Base-by-base conservation (phyloP, 2,329 filamentous ascomycete genomes). In the Sporothrix mexicana region DNA sequence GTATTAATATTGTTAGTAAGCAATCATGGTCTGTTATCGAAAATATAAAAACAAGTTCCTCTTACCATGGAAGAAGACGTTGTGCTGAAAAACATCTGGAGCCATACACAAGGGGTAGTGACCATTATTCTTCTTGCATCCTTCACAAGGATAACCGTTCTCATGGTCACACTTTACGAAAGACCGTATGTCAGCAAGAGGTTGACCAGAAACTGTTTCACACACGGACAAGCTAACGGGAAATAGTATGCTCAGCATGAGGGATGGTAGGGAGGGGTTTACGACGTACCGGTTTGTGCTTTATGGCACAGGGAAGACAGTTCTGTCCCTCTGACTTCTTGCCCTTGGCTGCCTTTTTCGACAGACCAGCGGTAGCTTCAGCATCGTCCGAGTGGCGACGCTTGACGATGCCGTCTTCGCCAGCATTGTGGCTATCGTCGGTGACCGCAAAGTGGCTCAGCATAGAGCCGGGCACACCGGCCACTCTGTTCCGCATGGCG, bases 31-130 rank as follows among this genome's bases (percentile, higher is more conserved):
- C n/a, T n/a, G n/a, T n/a, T n/a, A n/a, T n/a, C n/a, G n/a, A n/a
- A n/a, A n/a, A n/a, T n/a, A n/a, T n/a, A n/a, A n/a, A n/a, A n/a
- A n/a, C n/a, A n/a, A n/a, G n/a, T n/a, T n/a, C n/a, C n/a, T 57
- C 72, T 3, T 23, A 73, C 72, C 55, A 10, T 66, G 41, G 6
- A 49, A 3, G 17, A 72, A 74, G 57, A 74, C 53, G 43, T 74
- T 74, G 45, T 73, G 72, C 71, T 30, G 3, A 49, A 8, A 20
- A 73, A 71, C n/a, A 2, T 45, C 53, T 20, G 47, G 67, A 15
- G 41, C 23, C 17, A 69, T 15, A 57, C 72, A 73, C 8, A 49
- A 12, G 9, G 69, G 72, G 20, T 30, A 47, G 2, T 2, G 2
- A 3, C n/a, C 2, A 2, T 49, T n/a, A 17, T 57, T 41, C 2